These are phyloP conservation scores for Arachnomyces sp. DNA, from an alignment of 2,329 filamentous ascomycete genomes.

Conservation along the genomic window DNA sequence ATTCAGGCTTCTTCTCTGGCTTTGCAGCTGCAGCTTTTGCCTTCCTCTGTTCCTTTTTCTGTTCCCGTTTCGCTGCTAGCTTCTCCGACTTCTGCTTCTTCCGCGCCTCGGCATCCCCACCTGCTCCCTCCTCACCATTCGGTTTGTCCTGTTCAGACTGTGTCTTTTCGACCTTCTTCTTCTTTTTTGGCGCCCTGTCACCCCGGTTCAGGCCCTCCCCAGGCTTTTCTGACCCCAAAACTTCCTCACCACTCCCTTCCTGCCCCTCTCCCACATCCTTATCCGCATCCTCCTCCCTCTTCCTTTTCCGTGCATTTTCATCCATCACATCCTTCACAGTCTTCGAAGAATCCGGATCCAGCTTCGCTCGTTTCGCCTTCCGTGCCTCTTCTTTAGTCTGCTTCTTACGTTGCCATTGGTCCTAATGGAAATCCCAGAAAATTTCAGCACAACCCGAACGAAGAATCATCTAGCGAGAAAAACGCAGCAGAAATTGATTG, in stretches of 20 bases:
- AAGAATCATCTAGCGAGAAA: constrained; percentile 4
- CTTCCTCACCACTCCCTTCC: constrained; percentile 37
- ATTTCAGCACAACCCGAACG: constrained; percentile 9
- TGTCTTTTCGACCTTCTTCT: constrained; percentile 37
- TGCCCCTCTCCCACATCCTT: constrained; percentile 31
- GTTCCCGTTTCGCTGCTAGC: constrained; percentile 31
- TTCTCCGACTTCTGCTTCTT: constrained; percentile 30
- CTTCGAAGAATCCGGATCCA: constrained; percentile 84
- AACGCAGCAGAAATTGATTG: constrained; percentile 7
- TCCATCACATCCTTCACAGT: constrained; percentile 91
- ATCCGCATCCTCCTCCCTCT: constrained; percentile 57
- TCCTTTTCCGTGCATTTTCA: constrained; percentile 71
- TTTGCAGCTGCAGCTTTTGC: constrained; percentile 34
- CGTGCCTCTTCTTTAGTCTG: constrained; percentile 84
- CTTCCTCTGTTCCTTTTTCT: constrained; percentile 47
- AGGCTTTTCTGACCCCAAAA: constrained; percentile 43
- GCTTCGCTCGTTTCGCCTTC: constrained; percentile 75
- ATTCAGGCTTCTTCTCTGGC: constrained; percentile 24
- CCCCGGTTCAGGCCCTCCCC: constrained; percentile 53
- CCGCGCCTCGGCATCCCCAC: constrained; percentile 9
- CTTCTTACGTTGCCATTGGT: constrained; percentile 93
- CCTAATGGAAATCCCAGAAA: constrained; percentile 45
- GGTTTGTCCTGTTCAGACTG: constrained; percentile 11
- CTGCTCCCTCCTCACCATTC: constrained; percentile 14
- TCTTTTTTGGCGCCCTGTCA: constrained; percentile 41